These are phyloP conservation scores for Euphorbia celastroides DNA, from an alignment of 441 rosid genomes.

Conservation along the genomic window DNA sequence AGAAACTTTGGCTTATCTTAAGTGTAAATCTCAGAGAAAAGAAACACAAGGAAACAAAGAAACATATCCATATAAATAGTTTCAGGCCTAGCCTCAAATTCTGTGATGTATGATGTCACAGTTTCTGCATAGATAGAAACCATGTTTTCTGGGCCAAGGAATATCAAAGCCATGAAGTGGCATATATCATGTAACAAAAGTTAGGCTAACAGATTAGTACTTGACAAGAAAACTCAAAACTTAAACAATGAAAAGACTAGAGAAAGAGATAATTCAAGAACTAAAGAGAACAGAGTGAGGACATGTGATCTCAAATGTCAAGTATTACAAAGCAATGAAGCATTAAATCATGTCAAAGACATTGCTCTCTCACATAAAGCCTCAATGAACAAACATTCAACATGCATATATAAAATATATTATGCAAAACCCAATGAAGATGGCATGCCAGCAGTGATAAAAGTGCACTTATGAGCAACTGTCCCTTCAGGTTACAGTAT, in stretches of 20 bases:
- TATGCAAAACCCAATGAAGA: background rate
- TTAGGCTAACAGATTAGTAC: too few species aligned
- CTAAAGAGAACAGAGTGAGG: background rate
- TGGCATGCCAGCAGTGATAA: background rate
- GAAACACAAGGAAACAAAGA: background rate
- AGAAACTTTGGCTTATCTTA: background rate
- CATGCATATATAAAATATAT: background rate
- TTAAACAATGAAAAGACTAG: background rate
- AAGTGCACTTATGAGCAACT: background rate
- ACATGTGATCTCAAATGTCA: background rate
- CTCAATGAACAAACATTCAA: background rate
- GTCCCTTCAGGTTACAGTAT: background rate
- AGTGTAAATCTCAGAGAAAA: background rate
- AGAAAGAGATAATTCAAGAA: background rate
- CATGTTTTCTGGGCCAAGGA: background rate
- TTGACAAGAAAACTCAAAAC: background rate
- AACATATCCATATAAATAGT: background rate
- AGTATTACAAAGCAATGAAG: background rate
- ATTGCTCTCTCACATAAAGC: background rate
- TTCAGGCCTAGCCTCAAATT: background rate
- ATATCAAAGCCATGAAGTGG: background rate
- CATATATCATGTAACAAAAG: too few species aligned
- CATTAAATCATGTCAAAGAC: background rate
- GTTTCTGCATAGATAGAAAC: background rate
- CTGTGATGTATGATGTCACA: background rate